These are phyloP conservation scores for Sarocladium brachiariae DNA, from an alignment of 2,329 filamentous ascomycete species.

Conservation along the genomic window DNA sequence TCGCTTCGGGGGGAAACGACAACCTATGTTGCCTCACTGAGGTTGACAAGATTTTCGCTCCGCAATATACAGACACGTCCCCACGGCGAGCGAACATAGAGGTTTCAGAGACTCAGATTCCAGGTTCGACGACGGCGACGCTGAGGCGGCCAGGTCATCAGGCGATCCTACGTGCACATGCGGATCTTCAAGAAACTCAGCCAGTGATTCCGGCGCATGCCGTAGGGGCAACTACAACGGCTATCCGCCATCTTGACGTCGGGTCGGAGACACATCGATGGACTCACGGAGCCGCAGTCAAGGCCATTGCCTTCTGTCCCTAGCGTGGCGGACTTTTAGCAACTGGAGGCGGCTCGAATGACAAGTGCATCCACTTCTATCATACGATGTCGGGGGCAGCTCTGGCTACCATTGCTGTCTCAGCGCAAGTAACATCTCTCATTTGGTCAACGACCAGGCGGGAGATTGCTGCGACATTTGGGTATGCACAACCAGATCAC, in stretches of 20 bases:
- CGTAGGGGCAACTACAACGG: slow-evolving; percentile 23
- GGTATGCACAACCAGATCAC: slow-evolving; percentile 87
- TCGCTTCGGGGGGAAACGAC: slow-evolving; percentile 90
- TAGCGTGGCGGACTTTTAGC: slow-evolving; percentile 86
- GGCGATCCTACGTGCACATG: not conserved
- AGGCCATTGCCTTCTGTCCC: slow-evolving; percentile 93
- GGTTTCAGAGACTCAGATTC: not conserved
- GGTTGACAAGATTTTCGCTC: slow-evolving; percentile 47
- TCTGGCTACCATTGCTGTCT: slow-evolving; percentile 84
- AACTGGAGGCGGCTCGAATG: slow-evolving; percentile 87
- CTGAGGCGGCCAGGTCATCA: not conserved
- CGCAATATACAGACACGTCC: not conserved
- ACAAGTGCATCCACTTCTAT: slow-evolving; percentile 94
- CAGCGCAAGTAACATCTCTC: slow-evolving; percentile 86
- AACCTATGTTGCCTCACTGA: slow-evolving; percentile 82
- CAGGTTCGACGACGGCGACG: too few relatives aligned
- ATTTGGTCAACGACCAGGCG: slow-evolving; percentile 81
- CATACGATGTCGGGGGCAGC: slow-evolving; percentile 77
- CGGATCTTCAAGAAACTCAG: not conserved
- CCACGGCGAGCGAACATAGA: slow-evolving; percentile 1
- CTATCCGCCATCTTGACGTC: slow-evolving; percentile 40
- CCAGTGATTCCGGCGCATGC: slow-evolving; percentile 21
- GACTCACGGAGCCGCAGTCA: slow-evolving; percentile 80
- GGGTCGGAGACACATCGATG: slow-evolving; percentile 65
- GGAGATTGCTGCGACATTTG: slow-evolving; percentile 90